Base-by-base conservation (phyloP, 2,329 filamentous ascomycete genomes). In the Lasiodiplodia theobromae region DNA sequence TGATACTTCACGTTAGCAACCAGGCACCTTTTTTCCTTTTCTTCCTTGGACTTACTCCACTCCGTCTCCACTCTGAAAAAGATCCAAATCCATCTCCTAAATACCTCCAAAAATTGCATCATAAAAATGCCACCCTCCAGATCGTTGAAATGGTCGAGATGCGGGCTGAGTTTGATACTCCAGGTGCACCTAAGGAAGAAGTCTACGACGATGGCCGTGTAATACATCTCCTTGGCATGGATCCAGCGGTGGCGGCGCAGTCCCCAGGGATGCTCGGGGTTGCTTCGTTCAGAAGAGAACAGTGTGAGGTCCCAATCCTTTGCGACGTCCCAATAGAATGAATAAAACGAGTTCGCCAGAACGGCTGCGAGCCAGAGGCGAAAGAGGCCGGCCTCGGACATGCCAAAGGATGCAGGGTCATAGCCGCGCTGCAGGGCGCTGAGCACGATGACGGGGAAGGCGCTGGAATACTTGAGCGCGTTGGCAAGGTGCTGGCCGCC, bases 311-410 rank as follows among this genome's bases (percentile, higher is more conserved):
- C 96, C 96, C 96, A 99, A 84, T 99, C 96, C 82, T 94, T 96
- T 67, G 93, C 87, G 37, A 98, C 89, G 75, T 99, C 96, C 96
- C 96, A 99, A 85, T 96, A 99, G 83, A 98, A 98, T n/a, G 92
- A 94, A 82, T 97, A 99, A 54, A 92, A 84, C 16, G 93, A 96
- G 79, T 99, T 97, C 74, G 96, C 77, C 40, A 93, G 83, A 37
- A 93, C 91, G 53, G 91, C 91, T 44, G 86, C 80, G 37, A 96
- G 83, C 87, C 87, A 85, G 71, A 88, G 75, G 54, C 85, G 82
- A 73, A 86, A 86, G 52, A 89, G 77, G 0, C 82, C 82, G n/a
- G 84, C 80, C 74, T 88, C 85, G 53, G 84, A 86, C 73, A 87
- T 82, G 58, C 85, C 82, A 66, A 84, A 82, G 21, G 81, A 82